Conservation (phyloP, 495 filamentous ascomycete species). For the Daldinia grandis region DNA sequence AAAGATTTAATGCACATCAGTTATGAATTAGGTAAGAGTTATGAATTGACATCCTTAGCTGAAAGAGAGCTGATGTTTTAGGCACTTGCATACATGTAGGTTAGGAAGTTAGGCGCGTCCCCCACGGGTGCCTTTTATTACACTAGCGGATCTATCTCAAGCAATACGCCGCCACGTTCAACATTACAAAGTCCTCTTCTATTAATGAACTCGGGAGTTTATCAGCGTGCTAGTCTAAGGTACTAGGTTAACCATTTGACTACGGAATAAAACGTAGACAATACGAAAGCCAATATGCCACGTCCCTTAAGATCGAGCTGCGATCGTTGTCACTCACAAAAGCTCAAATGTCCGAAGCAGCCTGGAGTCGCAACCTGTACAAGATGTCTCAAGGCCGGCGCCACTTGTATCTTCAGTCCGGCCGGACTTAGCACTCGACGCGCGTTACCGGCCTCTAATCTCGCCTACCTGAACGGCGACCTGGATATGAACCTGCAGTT, state of each 20-base stretch:
- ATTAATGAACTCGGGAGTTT: not conserved
- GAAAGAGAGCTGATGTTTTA: not conserved
- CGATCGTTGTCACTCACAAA: conserved; percentile 53
- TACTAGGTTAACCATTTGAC: not conserved
- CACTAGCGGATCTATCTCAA: not conserved
- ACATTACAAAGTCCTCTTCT: not conserved
- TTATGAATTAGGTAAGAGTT: not conserved
- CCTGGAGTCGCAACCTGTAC: conserved; percentile 43
- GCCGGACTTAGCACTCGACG: conserved; percentile 43
- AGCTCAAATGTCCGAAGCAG: conserved; percentile 50
- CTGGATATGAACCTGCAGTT: conserved; percentile 22
- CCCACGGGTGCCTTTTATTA: not conserved
- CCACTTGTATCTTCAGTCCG: conserved; percentile 47
- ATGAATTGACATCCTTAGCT: not conserved
- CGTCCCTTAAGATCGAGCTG: conserved; percentile 45
- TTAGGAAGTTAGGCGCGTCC: not conserved
- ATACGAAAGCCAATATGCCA: conserved; percentile 27
- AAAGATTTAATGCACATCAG: no score
- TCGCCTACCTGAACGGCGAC: conserved; percentile 5
- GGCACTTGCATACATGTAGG: no score
- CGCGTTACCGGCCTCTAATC: conserved; percentile 11
- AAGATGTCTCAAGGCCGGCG: conserved; percentile 48
- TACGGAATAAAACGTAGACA: conserved; percentile 1
- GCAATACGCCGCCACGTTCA: not conserved
- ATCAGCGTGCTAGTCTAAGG: not conserved